Conservation (phyloP, 139 green algal species). For the Haematococcus lacustris region DNA sequence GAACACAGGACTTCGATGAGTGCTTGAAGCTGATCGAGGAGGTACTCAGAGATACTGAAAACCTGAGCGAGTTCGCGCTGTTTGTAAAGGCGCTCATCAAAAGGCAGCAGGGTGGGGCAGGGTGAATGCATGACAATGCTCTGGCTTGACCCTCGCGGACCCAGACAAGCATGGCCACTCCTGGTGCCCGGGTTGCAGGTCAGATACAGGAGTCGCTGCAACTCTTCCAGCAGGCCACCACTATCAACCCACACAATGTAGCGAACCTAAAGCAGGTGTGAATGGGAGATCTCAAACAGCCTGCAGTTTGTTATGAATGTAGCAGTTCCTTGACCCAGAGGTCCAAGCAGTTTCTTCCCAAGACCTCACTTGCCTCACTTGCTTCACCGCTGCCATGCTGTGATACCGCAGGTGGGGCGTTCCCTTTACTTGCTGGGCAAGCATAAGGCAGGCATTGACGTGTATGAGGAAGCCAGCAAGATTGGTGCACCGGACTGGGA, state of each 20-base stretch:
- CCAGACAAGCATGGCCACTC: no score
- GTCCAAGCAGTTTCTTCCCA: background rate
- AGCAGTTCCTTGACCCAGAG: background rate
- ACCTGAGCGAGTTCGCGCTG: conserved; percentile 53
- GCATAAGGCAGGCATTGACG: conserved; percentile 59
- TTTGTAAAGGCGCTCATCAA: conserved; percentile 70
- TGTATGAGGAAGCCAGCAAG: conserved; percentile 67
- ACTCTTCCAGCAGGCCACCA: conserved; percentile 64
- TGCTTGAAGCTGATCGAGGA: conserved; percentile 54
- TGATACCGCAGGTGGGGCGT: conserved; percentile 48
- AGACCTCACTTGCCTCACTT: background rate
- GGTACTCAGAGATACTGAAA: conserved; percentile 34
- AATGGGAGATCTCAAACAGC: background rate
- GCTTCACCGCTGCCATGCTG: background rate
- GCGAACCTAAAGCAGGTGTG: conserved; percentile 65
- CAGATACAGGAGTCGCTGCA: conserved; percentile 61
- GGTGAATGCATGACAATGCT: no score
- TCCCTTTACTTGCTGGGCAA: conserved; percentile 69
- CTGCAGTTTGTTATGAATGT: background rate
- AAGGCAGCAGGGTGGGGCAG: conserved; percentile 60
- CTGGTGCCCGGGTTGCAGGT: no score
- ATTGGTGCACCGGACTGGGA: conserved; percentile 65
- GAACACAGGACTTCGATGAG: conserved; percentile 59
- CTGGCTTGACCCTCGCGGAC: no score
- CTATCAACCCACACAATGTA: conserved; percentile 60